These are phyloP conservation scores for Actinomortierella ambigua DNA, from an alignment of 371 early-diverging fungal genomes.

Conservation along the genomic window DNA sequence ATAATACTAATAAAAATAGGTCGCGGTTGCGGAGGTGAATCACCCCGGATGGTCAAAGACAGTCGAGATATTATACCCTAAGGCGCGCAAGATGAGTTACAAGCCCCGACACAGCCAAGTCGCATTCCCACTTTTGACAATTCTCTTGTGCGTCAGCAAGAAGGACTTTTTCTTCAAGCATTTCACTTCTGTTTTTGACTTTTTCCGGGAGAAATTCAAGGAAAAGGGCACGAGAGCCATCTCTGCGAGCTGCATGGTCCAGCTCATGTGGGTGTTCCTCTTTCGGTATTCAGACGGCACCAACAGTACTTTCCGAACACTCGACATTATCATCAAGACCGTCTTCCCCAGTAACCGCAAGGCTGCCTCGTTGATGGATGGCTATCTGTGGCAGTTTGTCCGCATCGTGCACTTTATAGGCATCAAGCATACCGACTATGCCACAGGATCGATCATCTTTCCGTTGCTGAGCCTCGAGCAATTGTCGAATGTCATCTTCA, in stretches of 20 bases:
- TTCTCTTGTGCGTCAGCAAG: conserved; percentile 87
- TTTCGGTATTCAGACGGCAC: conserved; percentile 70
- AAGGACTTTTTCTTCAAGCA: conserved; percentile 87
- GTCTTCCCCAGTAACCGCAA: conserved; percentile 73
- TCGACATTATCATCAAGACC: conserved; percentile 67
- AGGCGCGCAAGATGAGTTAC: conserved; percentile 86
- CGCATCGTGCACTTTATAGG: conserved; percentile 83
- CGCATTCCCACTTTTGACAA: conserved; percentile 86
- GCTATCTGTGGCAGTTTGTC: conserved; percentile 75
- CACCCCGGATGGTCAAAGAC: conserved; percentile 91
- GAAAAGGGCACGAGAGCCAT: conserved; percentile 60
- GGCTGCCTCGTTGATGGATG: conserved; percentile 74
- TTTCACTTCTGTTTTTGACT: conserved; percentile 78
- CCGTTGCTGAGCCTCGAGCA: conserved; percentile 70
- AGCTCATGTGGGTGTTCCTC: conserved; percentile 92
- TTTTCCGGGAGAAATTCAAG: conserved; percentile 80
- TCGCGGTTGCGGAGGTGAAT: conserved; percentile 94
- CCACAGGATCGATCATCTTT: conserved; percentile 72
- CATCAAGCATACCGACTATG: conserved; percentile 81
- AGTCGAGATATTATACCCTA: conserved; percentile 88
- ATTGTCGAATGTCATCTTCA: conserved; percentile 50
- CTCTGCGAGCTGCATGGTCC: conserved; percentile 79
- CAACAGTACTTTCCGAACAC: conserved; percentile 23
- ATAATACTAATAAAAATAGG: conserved; percentile 54
- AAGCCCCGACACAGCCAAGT: conserved; percentile 85